Evolutionary conservation across 768 basidiomycete species (phyloP).

Genomic region (Clavaria fumosa): DNA sequence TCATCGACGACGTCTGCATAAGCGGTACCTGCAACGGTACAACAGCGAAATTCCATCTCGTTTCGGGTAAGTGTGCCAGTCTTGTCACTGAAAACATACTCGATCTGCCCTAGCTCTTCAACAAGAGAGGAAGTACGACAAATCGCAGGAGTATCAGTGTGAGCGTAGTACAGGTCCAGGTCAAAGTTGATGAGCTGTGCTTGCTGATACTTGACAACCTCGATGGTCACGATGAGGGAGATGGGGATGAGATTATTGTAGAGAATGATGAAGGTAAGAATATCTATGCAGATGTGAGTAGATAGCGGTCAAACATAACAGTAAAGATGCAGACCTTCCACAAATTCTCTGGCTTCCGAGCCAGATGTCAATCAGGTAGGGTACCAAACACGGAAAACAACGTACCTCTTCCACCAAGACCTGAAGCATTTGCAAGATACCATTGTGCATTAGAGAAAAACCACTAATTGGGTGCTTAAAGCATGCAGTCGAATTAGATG

Average conservation of each 20-base stretch:
- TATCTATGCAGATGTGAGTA: conserved; percentile 38
- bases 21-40: conserved; percentile 72
- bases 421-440: conserved; percentile 63
- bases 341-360: conserved; percentile 50
- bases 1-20: conserved; percentile 92
- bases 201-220: conserved; percentile 97
- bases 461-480: too few relatives aligned
- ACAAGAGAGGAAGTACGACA: conserved; percentile 97
- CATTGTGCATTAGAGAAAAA: conserved; percentile 78
- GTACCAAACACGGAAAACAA: conserved; percentile 5
- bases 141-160: conserved; percentile 89
- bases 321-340: conserved; percentile 46
- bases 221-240: conserved; percentile 98
- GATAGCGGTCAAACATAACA: conserved; percentile 2
- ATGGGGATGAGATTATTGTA: conserved; percentile 99
- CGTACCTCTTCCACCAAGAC: conserved; percentile 50
- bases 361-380: conserved; percentile 5
- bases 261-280: conserved; percentile 94
- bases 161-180: conserved; percentile 95
- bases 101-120: conserved; percentile 96
- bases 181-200: conserved; percentile 95
- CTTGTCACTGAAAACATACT: conserved; percentile 92
- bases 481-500: too few relatives aligned
- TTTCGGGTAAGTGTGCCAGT: conserved; percentile 93
- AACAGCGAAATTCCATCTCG: conserved; percentile 95